Percentiles rank a stretch among this genome's conserved stretches.
Evolutionary conservation across 163 green algal genomes (phyloP).

Genomic region (Scenedesmus sp.): DNA sequence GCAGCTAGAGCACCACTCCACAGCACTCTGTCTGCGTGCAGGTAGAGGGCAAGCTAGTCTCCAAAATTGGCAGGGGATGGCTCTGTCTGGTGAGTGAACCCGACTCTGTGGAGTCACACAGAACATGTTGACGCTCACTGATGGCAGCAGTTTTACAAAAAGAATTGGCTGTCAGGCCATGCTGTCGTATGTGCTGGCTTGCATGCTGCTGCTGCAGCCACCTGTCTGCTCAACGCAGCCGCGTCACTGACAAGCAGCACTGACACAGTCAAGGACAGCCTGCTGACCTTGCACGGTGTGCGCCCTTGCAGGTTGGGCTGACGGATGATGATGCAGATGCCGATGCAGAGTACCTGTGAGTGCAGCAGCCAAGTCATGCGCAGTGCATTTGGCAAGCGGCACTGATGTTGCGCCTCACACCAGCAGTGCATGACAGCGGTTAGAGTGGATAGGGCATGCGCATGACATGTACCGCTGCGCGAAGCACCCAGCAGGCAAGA

Average conservation of each 20-base stretch:
- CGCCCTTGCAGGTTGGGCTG: conserved; percentile 9
- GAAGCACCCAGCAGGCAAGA: too few relatives aligned
- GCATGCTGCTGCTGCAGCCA: not conserved
- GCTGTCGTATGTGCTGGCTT: not conserved
- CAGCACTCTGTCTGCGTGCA: not conserved
- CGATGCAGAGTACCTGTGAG: conserved; percentile 51
- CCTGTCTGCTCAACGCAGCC: too few relatives aligned
- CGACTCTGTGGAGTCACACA: not conserved
- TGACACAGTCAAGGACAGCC: not conserved
- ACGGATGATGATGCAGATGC: conserved; percentile 50
- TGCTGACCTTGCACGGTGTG: not conserved
- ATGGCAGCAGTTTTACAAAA: not conserved
- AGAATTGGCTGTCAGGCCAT: too few relatives aligned
- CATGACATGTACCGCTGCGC: too few relatives aligned
- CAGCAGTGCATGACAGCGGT: not conserved
- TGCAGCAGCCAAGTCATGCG: not conserved
- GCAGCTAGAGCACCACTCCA: not conserved
- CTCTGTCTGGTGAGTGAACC: conserved; percentile 37
- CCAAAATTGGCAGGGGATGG: conserved; percentile 33
- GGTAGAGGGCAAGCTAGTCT: conserved; percentile 52
- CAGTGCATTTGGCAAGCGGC: not conserved
- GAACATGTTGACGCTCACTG: not conserved
- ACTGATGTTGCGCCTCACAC: too few relatives aligned
- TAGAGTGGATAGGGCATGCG: too few relatives aligned
- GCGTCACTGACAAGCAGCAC: not conserved